These are phyloP conservation scores for Auriscalpium microsporum DNA, from an alignment of 768 basidiomycete species.

Conservation along the genomic window DNA sequence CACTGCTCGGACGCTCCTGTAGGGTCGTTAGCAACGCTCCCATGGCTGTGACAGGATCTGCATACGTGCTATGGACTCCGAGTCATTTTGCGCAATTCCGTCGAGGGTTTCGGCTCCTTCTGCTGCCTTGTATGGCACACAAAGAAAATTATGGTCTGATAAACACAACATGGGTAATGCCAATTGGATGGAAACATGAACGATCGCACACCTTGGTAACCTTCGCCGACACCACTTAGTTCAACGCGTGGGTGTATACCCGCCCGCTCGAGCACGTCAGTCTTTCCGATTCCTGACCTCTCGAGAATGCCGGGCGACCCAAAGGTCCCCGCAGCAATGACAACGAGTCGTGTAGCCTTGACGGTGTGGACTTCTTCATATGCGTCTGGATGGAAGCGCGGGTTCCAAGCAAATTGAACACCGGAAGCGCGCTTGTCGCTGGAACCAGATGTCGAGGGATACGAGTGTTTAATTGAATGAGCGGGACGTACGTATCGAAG, in stretches of 20 bases:
- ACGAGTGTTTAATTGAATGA: background rate
- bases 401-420: conserved; percentile 27
- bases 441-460: background rate
- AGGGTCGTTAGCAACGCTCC: background rate
- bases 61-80: conserved; percentile 15
- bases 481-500: conserved; percentile 15
- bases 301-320: conserved; percentile 46
- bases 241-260: conserved; percentile 26
- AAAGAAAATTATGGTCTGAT: conserved; percentile 13
- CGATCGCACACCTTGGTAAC: conserved; percentile 26
- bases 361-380: conserved; percentile 9
- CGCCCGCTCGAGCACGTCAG: conserved; percentile 19
- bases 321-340: conserved; percentile 32
- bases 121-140: conserved; percentile 15
- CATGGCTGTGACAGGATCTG: background rate
- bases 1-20: conserved; percentile 29
- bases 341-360: conserved; percentile 27
- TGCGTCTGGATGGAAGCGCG: conserved; percentile 15
- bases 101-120: conserved; percentile 17
- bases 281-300: conserved; percentile 37
- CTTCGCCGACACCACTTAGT: conserved; percentile 35
- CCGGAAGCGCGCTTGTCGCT: conserved; percentile 30
- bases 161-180: too few species aligned
- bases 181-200: too few species aligned
- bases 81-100: conserved; percentile 10